Evolutionary conservation across 352 stramenopile species (phyloP).

Genomic region (Phytophthora capsici): DNA sequence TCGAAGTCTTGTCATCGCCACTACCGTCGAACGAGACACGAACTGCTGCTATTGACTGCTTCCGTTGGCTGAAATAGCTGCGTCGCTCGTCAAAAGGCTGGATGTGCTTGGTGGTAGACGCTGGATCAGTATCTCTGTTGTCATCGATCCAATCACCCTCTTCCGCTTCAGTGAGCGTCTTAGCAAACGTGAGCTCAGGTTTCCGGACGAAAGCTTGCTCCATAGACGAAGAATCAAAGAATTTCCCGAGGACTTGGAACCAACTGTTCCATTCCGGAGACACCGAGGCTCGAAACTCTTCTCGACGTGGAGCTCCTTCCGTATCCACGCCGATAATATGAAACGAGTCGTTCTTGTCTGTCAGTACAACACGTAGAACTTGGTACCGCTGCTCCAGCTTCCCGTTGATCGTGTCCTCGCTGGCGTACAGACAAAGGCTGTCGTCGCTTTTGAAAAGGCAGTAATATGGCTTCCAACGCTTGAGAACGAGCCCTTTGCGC

Average conservation of each 20-base stretch:
- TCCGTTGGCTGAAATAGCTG: slow-evolving; percentile 32
- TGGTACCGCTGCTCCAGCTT: slow-evolving; percentile 53
- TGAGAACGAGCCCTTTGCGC: slow-evolving; percentile 55
- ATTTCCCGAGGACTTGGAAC: slow-evolving; percentile 55
- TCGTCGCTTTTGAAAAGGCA: slow-evolving; percentile 63
- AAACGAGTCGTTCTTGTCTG: slow-evolving; percentile 59
- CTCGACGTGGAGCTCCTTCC: slow-evolving; percentile 49
- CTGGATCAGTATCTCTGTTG: background rate
- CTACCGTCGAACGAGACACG: slow-evolving; percentile 16
- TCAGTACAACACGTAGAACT: slow-evolving; percentile 52
- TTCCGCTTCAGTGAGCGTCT: slow-evolving; percentile 7
- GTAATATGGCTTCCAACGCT: slow-evolving; percentile 66
- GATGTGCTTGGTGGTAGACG: slow-evolving; percentile 2
- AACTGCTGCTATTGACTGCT: slow-evolving; percentile 17
- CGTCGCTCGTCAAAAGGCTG: slow-evolving; percentile 23
- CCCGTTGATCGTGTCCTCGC: slow-evolving; percentile 64
- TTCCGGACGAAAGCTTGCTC: slow-evolving; percentile 44
- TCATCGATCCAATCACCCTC: slow-evolving; percentile 9
- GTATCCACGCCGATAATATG: slow-evolving; percentile 54
- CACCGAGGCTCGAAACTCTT: slow-evolving; percentile 52
- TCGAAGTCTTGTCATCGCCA: slow-evolving; percentile 17
- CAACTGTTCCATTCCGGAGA: slow-evolving; percentile 49
- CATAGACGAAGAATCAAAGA: slow-evolving; percentile 51
- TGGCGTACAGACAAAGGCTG: slow-evolving; percentile 58
- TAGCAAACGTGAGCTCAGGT: slow-evolving; percentile 42